These are phyloP conservation scores for Stentor coeruleus DNA, from an alignment of 73 alveolate genomes.

Conservation along the genomic window DNA sequence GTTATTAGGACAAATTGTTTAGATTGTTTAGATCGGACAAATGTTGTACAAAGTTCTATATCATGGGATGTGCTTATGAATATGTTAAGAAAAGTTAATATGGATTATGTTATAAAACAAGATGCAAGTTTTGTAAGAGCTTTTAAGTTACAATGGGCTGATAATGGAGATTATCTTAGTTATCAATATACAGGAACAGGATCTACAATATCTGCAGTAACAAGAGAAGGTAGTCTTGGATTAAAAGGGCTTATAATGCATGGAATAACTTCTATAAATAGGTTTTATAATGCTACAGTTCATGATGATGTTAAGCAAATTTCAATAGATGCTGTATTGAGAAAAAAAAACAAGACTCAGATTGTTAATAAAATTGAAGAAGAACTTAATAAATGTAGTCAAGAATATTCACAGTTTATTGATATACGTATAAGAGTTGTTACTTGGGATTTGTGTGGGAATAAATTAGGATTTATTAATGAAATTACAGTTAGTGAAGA, in stretches of 20 bases:
- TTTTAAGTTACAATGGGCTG: constrained; percentile 9
- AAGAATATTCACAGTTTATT: background rate
- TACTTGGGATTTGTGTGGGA: background rate
- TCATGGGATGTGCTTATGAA: background rate
- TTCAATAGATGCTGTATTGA: background rate
- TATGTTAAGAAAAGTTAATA: background rate
- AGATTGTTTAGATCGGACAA: constrained; percentile 91
- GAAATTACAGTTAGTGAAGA: constrained; percentile 33
- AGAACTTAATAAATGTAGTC: background rate
- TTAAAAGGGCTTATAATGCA: background rate
- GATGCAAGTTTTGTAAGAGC: background rate
- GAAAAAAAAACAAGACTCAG: background rate
- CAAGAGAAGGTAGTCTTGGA: constrained; percentile 52
- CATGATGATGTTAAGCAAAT: background rate
- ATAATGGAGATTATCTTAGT: constrained; percentile 59
- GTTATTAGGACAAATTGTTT: constrained; percentile 86
- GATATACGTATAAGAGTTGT: background rate
- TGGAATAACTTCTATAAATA: background rate
- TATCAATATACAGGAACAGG: constrained; percentile 87
- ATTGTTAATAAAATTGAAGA: background rate
- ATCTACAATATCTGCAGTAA: constrained; percentile 70
- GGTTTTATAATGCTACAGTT: background rate
- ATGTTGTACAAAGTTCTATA: constrained; percentile 48
- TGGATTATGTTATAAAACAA: background rate
- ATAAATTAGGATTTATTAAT: too few species aligned